Base-by-base conservation (phyloP, 2,329 filamentous ascomycete species). In the Stromatinia cepivora region DNA sequence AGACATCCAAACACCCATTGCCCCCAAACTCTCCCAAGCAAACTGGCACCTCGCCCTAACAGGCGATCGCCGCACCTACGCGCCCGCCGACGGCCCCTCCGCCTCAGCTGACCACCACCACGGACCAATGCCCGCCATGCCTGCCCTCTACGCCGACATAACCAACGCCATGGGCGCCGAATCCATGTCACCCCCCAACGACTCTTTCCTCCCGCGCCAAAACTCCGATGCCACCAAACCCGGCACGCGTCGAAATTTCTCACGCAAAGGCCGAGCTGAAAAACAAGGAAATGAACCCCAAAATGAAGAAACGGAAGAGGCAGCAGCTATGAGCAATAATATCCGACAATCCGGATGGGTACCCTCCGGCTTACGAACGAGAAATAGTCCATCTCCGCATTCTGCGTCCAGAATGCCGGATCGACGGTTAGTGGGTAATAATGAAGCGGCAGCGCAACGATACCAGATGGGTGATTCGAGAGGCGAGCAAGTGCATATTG, bases 31-130 rank as follows among this genome's bases (percentile, higher is more conserved):
- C 13, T 11, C 57, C 6, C n/a, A 36, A 39, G 48, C 57, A 50
- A 63, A 63, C 34, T 68, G 66, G 66, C 66, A 68, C 10, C 48
- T 68, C 9, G 66, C 66, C n/a, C 25, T 68, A 6, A 68, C 66
- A 1, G 66, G 66, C 28, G 57, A 68, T 42, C 66, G 57, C 11
- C 56, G 66, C 25, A 68, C 57, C 17, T 68, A 68, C 46, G 34
- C 57, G 8, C 66, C 66, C 25, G 11, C 66, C 11, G 66, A 63
- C 28, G 25, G 22, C 22, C 46, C 25, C 7, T 34, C 20, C 20
- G 25, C 36, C 2, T 62, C 34, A 34, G 13, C n/a, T n/a, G 10
- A 34, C 25, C 46, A 68, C 48, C 42, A 67, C 9, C 46, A 68
- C 36, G 66, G 54, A 20, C 66, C 66, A 13, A 63, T 68, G 48